Base-by-base conservation (phyloP, 139 green algal genomes). In the Mesotaenium endlicherianum region DNA sequence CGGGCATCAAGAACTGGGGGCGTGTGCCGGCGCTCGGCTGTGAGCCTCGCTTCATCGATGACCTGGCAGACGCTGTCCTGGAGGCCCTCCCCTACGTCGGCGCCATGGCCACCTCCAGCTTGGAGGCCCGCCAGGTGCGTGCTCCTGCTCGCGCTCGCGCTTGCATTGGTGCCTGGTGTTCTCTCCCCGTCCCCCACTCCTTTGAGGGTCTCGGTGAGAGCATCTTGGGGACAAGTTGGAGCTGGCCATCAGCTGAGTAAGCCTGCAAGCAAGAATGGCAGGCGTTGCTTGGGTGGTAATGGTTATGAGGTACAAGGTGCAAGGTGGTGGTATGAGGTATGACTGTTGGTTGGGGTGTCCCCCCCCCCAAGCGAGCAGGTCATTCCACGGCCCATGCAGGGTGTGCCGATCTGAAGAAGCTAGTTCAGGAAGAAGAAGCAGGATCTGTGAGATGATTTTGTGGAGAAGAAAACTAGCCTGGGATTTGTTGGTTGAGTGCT, bases 21-120 rank as follows among this genome's bases (percentile, higher is more conserved):
- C 92, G 96, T 26, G 97, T 99, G 57, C 97, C 97, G 1, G 97
- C 97, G 31, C 92, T 99, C 3, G 96, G 97, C 91, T 97, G 92
- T 69, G 94, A 99, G 85, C 49, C 76, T 8, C 77, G 55, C 1
- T 99, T 99, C 91, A 99, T 99, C 55, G 82, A 94, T 6, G 97
- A 99, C 88, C 90, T 99, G 77, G 96, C 96, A 1, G 91, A 95
- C 50, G 93, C 95, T 36, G 90, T 98, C 41, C 31, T 97, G 40
- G 96, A 98, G 88, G 93, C 95, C 53, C 90, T 99, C 90, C 96
- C 96, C 6, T 98, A 94, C 71, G 94, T 96, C 1, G 93, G 92
- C 39, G 87, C 82, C 34, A 91, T 98, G 83, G 91, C 91, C 2
- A 44, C 69, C 36, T 81, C 85, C 40, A 36, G 39, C 43, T 0